Evolutionary conservation across 73 alveolate genomes (phyloP), one percentile per base, ranked within the genome.

Genomic region (Effrenium voratum): DNA sequence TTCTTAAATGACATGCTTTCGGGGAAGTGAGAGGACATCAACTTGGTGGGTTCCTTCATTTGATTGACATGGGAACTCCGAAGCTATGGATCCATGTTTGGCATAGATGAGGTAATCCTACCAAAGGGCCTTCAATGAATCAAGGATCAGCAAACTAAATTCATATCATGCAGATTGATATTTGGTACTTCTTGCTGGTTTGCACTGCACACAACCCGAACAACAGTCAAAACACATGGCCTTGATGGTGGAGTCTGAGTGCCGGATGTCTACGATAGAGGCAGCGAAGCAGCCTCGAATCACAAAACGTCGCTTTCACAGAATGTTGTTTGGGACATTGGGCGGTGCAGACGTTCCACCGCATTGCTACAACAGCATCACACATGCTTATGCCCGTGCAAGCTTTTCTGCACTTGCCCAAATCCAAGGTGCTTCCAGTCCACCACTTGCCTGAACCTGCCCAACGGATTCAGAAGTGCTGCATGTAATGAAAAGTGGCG

Each of bases 391-490:
- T 1, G 40, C 75, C 19, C 40, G 16, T 12, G 75, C 75, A 60
- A 12, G 75, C 16, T 38, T 4, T 10, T 40, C 26, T 63, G 10
- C 77, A 16, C n/a, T 1, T 63, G 43, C 26, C 26, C 34, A 16
- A 1, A 6, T 60, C 80, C 82, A 26, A 85, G 94, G 32, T 13
- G 75, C 94, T 60, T 16, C 95, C 95, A 30, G 95, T n/a, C 95
- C 95, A 87, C 95, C 95, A 87, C 44, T 87, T 87, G 40, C 95
- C 95, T 22, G 95, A 87, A n/a, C 95, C 94, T 85, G 22, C 73
- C 43, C 38, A 43, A 3, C 66, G 1, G 57, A 15, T 40, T 32
- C 84, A 73, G 43, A n/a, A 10, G 30, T 63, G 41, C 43, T 52
- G 8, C 19, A 8, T 52, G 19, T 19, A 52, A 12, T 52, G 19